Evolutionary conservation across 441 rosid genomes (phyloP).

Genomic region (Metrosideros polymorpha): DNA sequence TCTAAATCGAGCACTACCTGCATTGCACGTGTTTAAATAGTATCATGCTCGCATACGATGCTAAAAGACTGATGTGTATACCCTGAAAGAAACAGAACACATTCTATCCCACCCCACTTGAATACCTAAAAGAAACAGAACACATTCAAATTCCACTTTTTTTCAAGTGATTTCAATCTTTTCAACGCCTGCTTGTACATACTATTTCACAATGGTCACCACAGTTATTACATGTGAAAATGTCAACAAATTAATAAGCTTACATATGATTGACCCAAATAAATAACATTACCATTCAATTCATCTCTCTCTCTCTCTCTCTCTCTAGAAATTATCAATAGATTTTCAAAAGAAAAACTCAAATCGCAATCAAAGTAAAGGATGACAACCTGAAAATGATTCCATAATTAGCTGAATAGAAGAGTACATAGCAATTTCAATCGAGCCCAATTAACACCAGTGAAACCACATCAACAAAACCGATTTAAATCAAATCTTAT

Average conservation of each 20-base stretch:
- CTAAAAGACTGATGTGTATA: background rate
- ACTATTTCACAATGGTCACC: background rate
- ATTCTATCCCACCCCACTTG: background rate
- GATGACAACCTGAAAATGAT: background rate
- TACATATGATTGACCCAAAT: background rate
- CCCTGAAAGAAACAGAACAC: background rate
- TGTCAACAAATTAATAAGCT: background rate
- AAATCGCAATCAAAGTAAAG: background rate
- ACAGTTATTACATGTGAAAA: background rate
- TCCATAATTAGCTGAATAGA: background rate
- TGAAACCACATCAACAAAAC: background rate
- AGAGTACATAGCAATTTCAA: background rate
- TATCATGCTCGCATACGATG: background rate
- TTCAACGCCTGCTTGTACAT: background rate
- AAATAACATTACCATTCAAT: background rate
- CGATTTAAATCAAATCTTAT: background rate
- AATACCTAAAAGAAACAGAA: background rate
- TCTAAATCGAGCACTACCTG: conserved; percentile 96
- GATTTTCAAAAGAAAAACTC: background rate
- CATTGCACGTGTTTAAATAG: conserved; percentile 3
- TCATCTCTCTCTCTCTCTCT: background rate
- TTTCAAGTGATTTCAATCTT: background rate
- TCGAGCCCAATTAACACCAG: background rate
- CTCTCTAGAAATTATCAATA: background rate
- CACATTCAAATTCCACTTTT: background rate